Evolutionary conservation across 495 filamentous ascomycete genomes (phyloP).

Genomic region (Parathielavia hyrcaniae): DNA sequence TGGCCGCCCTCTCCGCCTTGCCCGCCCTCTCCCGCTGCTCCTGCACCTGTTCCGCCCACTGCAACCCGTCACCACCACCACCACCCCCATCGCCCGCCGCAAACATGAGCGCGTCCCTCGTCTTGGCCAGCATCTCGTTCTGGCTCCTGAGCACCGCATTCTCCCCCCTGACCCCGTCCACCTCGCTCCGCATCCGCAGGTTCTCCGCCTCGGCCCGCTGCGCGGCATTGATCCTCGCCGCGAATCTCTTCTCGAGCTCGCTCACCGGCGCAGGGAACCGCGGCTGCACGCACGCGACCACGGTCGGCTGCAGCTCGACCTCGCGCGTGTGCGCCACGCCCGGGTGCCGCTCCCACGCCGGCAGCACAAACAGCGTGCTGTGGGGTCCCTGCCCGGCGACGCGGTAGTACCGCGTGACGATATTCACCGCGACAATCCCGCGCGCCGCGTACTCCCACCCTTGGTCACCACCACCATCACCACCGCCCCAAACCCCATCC

Average conservation of each 20-base stretch:
- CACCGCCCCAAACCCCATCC: conserved; percentile 23
- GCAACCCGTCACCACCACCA: not conserved
- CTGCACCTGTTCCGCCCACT: conserved; percentile 13
- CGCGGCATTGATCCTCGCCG: conserved; percentile 14
- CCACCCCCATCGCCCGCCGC: conserved; percentile 16
- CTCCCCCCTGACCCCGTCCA: conserved; percentile 10
- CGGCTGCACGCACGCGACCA: conserved; percentile 39
- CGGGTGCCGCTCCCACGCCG: conserved; percentile 43
- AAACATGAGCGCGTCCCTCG: conserved; percentile 21
- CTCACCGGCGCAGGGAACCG: conserved; percentile 29
- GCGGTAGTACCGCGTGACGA: conserved; percentile 44
- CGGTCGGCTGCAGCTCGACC: conserved; percentile 41
- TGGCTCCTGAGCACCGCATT: conserved; percentile 20
- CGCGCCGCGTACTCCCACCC: conserved; percentile 25
- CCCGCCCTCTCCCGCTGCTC: conserved; percentile 9
- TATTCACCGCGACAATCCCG: conserved; percentile 41
- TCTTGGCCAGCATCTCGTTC: conserved; percentile 16
- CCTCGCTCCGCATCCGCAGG: not conserved
- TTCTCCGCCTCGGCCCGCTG: conserved; percentile 15
- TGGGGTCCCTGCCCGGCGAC: conserved; percentile 33
- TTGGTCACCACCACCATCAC: conserved; percentile 14
- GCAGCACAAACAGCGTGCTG: conserved; percentile 45
- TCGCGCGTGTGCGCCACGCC: conserved; percentile 36
- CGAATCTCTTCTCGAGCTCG: conserved; percentile 33
- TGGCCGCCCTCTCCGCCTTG: conserved; percentile 12